phyloP scores from a whole-genome alignment of 176 grass and related monocot genomes.

The Musa schizocarpa region DNA sequence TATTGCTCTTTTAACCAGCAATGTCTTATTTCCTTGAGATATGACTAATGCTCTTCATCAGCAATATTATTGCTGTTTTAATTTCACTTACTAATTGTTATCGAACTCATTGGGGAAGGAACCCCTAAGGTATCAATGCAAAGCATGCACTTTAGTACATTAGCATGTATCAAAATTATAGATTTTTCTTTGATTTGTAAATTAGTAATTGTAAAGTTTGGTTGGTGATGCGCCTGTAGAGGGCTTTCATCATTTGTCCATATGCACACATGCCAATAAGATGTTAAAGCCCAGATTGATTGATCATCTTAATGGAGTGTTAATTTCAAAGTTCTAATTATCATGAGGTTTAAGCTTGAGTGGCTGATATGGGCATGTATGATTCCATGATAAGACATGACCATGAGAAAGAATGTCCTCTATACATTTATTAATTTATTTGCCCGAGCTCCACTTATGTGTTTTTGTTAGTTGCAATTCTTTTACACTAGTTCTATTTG shows the following conservation, averaged over 20 bases:
- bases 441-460: background rate
- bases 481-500: slow-evolving; percentile 1
- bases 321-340: background rate
- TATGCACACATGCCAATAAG: too few relatives aligned
- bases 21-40: background rate
- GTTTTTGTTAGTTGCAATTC: background rate
- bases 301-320: background rate
- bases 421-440: background rate
- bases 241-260: too few relatives aligned
- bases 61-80: background rate
- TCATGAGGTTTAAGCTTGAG: background rate
- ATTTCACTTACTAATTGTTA: too few relatives aligned
- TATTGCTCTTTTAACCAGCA: too few relatives aligned
- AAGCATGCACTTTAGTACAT: background rate
- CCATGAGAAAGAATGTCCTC: background rate
- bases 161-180: background rate
- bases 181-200: background rate
- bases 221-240: background rate
- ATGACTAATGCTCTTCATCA: background rate
- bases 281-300: too few relatives aligned
- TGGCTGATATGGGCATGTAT: background rate
- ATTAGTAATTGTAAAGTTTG: background rate
- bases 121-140: too few relatives aligned
- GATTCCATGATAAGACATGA: background rate
- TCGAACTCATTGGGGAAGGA: too few relatives aligned